These are phyloP conservation scores for Ampelocalamus luodianensis DNA, from an alignment of 176 grass and related monocot genomes.

Conservation along the genomic window DNA sequence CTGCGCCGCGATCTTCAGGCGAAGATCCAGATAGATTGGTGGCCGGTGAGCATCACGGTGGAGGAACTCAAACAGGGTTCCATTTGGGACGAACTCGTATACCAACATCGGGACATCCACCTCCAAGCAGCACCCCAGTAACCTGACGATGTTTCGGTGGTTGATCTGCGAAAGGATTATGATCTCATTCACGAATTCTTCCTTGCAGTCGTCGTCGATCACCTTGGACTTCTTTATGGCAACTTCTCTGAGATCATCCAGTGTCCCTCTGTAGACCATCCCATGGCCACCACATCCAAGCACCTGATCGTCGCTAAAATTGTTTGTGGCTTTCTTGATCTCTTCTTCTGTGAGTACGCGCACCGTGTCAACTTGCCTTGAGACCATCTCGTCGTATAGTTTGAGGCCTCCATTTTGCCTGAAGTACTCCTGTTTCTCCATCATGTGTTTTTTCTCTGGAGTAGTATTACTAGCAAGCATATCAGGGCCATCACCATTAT, in stretches of 20 bases:
- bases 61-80: conserved; percentile 30
- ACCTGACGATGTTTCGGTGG: conserved; percentile 37
- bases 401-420: neutral
- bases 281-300: conserved; percentile 32
- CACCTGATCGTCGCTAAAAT: neutral
- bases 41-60: conserved; percentile 2
- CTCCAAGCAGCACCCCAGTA: conserved; percentile 48
- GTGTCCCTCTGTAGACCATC: conserved; percentile 22
- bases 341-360: neutral
- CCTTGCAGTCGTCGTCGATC: conserved; percentile 5
- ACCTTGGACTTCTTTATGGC: conserved; percentile 33
- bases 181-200: conserved; percentile 42
- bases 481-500: neutral
- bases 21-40: neutral
- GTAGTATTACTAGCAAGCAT: neutral
- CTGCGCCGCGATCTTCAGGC: conserved; percentile 29
- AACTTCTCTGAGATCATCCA: neutral
- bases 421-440: neutral
- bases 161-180: conserved; percentile 48
- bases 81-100: conserved; percentile 42
- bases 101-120: conserved; percentile 30
- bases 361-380: neutral
- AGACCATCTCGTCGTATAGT: neutral
- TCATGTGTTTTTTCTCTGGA: neutral
- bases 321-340: conserved; percentile 39